A percentile compares a stretch with the other conserved stretches of the same genome.
Evolutionary conservation across 2,329 filamentous ascomycete genomes (phyloP).

Genomic region (Paraphaeosphaeria sporulosa): DNA sequence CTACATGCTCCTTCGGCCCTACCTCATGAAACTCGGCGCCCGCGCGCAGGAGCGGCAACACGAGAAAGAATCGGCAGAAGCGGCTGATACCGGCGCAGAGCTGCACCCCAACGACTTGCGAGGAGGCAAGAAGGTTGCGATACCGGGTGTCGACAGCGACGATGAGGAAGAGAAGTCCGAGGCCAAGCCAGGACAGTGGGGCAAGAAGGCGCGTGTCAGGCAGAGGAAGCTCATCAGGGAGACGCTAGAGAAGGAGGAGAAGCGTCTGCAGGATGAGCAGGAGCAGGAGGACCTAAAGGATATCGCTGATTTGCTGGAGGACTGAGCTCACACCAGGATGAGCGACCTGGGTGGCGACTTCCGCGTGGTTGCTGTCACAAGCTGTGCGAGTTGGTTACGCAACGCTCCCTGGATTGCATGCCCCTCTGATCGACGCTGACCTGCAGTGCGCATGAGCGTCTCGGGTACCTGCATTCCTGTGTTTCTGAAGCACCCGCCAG

Average conservation of each 20-base stretch:
- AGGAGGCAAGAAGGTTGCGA: conserved; percentile 53
- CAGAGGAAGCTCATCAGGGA: conserved; percentile 73
- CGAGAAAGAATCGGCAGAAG: conserved; percentile 59
- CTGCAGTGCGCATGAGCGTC: not conserved
- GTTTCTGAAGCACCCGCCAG: not conserved
- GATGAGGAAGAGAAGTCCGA: conserved; percentile 48
- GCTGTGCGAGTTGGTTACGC: conserved; percentile 15
- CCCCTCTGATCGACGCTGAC: not conserved
- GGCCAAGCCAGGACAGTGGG: conserved; percentile 65
- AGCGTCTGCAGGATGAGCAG: conserved; percentile 60
- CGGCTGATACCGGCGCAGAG: conserved; percentile 43
- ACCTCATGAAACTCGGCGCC: conserved; percentile 72
- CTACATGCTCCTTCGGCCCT: conserved; percentile 75
- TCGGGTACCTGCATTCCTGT: conserved; percentile 13
- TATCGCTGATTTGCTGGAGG: conserved; percentile 71
- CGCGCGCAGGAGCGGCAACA: conserved; percentile 70
- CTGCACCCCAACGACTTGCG: conserved; percentile 45
- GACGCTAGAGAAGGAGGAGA: conserved; percentile 68
- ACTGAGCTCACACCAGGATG: not conserved
- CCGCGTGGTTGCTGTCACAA: conserved; percentile 2
- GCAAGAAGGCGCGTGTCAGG: conserved; percentile 72
- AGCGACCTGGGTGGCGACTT: not conserved
- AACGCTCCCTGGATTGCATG: conserved; percentile 14
- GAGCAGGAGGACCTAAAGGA: conserved; percentile 77
- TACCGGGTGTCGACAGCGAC: conserved; percentile 62